phyloP scores from a whole-genome alignment of 768 basidiomycete genomes.

The Nidula microcarpa region DNA sequence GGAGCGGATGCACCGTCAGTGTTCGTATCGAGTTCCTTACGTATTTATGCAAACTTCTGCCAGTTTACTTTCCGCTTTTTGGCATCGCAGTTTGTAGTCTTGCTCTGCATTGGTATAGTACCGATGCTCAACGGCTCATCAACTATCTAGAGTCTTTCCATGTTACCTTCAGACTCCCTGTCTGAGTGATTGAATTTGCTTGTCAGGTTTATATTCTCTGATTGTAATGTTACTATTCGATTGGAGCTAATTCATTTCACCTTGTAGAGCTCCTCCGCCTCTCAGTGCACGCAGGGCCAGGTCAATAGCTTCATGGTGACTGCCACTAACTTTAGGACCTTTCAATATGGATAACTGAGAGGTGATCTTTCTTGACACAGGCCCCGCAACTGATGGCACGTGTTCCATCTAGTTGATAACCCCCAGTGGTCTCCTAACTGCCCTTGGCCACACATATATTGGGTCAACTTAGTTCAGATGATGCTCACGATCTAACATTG shows the following conservation, averaged over 20 bases:
- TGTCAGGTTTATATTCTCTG: conserved; percentile 40
- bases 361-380: conserved; percentile 44
- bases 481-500: too few relatives aligned
- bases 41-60: conserved; percentile 14
- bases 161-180: conserved; percentile 30
- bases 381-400: conserved; percentile 56
- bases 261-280: conserved; percentile 53
- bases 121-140: conserved; percentile 41
- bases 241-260: neutral
- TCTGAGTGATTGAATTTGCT: conserved; percentile 74
- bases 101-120: conserved; percentile 72
- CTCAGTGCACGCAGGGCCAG: conserved; percentile 34
- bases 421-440: conserved; percentile 40
- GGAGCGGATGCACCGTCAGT: conserved; percentile 50
- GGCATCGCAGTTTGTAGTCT: conserved; percentile 35
- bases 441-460: conserved; percentile 51
- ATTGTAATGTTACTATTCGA: neutral
- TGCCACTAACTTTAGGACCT: conserved; percentile 30
- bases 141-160: conserved; percentile 47
- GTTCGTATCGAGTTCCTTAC: conserved; percentile 18
- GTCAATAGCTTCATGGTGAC: conserved; percentile 46
- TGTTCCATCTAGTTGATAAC: conserved; percentile 48
- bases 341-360: neutral
- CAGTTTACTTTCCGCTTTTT: too few relatives aligned
- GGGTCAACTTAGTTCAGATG: neutral